Conservation (phyloP, 129 eudicot species). For the Tagetes patula region DNA sequence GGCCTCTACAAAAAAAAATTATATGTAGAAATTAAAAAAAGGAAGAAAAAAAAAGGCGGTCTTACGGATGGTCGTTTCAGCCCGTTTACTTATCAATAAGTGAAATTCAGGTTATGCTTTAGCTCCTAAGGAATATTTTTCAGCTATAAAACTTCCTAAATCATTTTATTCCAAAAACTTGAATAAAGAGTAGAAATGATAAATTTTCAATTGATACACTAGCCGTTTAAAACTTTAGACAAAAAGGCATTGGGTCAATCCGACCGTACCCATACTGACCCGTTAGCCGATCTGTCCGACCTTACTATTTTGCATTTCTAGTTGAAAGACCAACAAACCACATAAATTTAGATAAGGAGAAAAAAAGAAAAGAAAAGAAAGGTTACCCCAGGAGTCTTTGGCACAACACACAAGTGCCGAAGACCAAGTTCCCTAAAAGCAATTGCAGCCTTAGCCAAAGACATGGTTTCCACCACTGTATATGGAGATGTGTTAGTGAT, state of each 20-base stretch:
- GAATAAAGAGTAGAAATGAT: not conserved
- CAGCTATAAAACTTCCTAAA: not conserved
- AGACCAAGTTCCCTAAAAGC: constrained; percentile 86
- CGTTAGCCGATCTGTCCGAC: not conserved
- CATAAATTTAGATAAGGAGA: not conserved
- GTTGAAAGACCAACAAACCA: not conserved
- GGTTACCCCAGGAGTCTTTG: constrained; percentile 56
- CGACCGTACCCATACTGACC: not conserved
- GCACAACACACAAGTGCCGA: constrained; percentile 92
- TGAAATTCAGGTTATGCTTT: not conserved
- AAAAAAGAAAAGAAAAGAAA: not conserved
- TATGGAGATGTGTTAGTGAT: constrained; percentile 92
- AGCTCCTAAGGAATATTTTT: not conserved
- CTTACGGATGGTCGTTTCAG: not conserved
- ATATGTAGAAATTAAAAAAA: not conserved
- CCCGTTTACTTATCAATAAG: not conserved
- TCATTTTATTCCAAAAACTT: not conserved
- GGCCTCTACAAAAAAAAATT: constrained; percentile 65
- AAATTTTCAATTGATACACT: not conserved
- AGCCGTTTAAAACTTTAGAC: not conserved
- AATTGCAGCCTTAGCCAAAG: constrained; percentile 91
- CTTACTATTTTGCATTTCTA: not conserved
- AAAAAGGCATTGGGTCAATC: too few species aligned
- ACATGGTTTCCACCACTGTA: constrained; percentile 93
- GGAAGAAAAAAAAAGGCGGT: not conserved